phyloP scores from a whole-genome alignment of 345 rosid species.

The Gossypium arboreum region DNA sequence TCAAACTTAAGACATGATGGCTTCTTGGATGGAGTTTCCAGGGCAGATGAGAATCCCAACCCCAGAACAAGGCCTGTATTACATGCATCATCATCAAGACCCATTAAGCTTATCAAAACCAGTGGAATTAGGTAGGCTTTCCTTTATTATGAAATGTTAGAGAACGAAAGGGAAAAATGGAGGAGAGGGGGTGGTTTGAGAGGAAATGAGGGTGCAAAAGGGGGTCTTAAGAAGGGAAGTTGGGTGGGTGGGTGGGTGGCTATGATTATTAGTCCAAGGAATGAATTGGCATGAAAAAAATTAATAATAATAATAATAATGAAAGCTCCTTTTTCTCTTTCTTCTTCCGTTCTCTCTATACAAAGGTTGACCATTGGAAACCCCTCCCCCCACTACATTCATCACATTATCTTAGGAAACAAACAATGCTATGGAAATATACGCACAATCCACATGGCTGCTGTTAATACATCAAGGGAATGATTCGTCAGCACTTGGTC shows the following conservation, averaged over 20 bases:
- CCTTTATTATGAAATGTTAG: background rate
- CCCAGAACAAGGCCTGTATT: slow-evolving; percentile 64
- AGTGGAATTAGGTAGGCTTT: background rate
- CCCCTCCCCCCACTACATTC: slow-evolving; percentile 32
- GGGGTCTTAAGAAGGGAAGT: slow-evolving; percentile 43
- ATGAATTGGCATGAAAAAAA: slow-evolving; percentile 30
- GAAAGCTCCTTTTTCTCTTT: slow-evolving; percentile 15
- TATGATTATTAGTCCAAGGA: slow-evolving; percentile 64
- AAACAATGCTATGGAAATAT: background rate
- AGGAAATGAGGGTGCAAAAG: slow-evolving; percentile 28
- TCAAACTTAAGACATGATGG: slow-evolving; percentile 17
- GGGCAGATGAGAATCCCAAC: slow-evolving; percentile 43
- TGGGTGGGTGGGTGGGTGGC: slow-evolving; percentile 57
- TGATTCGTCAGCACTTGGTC: slow-evolving; percentile 42
- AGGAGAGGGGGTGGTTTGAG: slow-evolving; percentile 11
- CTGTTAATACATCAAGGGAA: slow-evolving; percentile 51
- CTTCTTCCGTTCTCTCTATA: slow-evolving; percentile 16
- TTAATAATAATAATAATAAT: background rate
- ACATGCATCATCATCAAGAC: slow-evolving; percentile 58
- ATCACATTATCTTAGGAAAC: slow-evolving; percentile 27
- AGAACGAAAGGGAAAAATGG: background rate
- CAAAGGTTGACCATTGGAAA: slow-evolving; percentile 81
- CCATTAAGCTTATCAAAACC: slow-evolving; percentile 30
- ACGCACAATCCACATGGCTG: slow-evolving; percentile 31
- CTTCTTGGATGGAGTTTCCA: slow-evolving; percentile 23